Evolutionary conservation across 495 filamentous ascomycete species (phyloP).

Genomic region (Aspergillus asperescens): DNA sequence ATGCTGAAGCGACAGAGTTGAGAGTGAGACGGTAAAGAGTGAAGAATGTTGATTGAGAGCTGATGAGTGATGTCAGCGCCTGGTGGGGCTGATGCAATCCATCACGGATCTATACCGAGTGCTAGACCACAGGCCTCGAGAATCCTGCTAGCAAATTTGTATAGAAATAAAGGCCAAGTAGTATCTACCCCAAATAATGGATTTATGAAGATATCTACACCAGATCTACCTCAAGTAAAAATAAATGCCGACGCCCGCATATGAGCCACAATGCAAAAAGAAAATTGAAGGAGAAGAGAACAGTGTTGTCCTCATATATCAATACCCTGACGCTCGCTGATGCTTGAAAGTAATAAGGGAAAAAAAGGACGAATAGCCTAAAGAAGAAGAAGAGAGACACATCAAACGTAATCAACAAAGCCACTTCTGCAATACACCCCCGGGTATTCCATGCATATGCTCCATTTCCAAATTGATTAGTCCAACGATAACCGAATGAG

Average conservation of each 20-base stretch:
- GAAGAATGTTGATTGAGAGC: conserved; percentile 3
- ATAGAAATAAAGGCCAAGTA: no score
- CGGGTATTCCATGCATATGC: conserved; percentile 28
- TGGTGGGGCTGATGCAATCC: conserved; percentile 28
- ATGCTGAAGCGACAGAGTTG: background rate
- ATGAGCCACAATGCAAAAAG: conserved; percentile 21
- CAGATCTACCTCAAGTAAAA: conserved; percentile 12
- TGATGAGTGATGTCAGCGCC: conserved; percentile 40
- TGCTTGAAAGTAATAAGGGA: conserved; percentile 22
- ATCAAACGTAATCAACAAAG: conserved; percentile 10
- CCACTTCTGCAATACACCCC: conserved; percentile 23
- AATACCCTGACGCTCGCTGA: conserved; percentile 34
- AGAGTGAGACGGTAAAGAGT: background rate
- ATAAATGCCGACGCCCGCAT: conserved; percentile 29
- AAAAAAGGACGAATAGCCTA: conserved; percentile 17
- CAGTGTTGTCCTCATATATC: conserved; percentile 27
- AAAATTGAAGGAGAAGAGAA: conserved; percentile 14
- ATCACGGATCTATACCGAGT: background rate
- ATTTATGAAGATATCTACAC: conserved; percentile 6
- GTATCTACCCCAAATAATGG: background rate
- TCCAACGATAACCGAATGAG: background rate
- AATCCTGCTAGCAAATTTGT: background rate
- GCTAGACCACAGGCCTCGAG: background rate
- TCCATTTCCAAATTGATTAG: conserved; percentile 14
- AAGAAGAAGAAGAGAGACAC: background rate